Base-by-base conservation (phyloP, 495 filamentous ascomycete species). In the Penicillium pancosmium region DNA sequence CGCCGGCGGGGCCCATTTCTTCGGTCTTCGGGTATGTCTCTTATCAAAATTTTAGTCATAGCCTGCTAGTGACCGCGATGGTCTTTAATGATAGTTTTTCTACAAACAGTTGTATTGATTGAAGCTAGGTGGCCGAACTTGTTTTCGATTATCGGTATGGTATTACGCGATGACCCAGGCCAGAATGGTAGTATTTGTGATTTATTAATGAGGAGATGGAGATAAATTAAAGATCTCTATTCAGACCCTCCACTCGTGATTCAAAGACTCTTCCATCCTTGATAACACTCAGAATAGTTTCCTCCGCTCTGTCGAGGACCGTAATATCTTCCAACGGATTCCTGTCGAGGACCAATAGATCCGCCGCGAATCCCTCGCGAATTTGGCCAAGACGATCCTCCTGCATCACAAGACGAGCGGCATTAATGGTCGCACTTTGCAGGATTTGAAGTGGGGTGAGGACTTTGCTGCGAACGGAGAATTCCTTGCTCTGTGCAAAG, bases 251-350 rank as follows among this genome's bases (percentile, higher is more conserved):
- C 52, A 53, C 49, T 6, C 58, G 52, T 21, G 58, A 60, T 18
- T 48, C 46, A n/a, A 15, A 48, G 27, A 82, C 76, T 16, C 77
- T 63, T 6, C 81, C 81, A 13, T 77, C 80, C 61, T 82, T 81
- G 13, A 84, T 67, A 4, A 82, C 74, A 16, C 73, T 75, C 11
- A 81, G 54, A 23, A 81, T 44, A 56, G 76, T 65, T 55, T 72
- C 63, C 44, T 81, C 74, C 3, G 73, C 70, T 12, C 65, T 57
- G 56, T 82, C 79, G 18, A 84, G 60, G 41, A 83, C 69, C 7
- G 68, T 72, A 11, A 84, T 74, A 68, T 85, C 74, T 53, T 84
- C 76, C 50, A 85, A 64, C 23, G 80, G 80, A 57, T 82, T 82
- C 27, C 43, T 52, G 23, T 71, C 68, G 36, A 80, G 56, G 11